Conservation (phyloP, 495 filamentous ascomycete genomes). For the Mytilinidion resinicola region DNA sequence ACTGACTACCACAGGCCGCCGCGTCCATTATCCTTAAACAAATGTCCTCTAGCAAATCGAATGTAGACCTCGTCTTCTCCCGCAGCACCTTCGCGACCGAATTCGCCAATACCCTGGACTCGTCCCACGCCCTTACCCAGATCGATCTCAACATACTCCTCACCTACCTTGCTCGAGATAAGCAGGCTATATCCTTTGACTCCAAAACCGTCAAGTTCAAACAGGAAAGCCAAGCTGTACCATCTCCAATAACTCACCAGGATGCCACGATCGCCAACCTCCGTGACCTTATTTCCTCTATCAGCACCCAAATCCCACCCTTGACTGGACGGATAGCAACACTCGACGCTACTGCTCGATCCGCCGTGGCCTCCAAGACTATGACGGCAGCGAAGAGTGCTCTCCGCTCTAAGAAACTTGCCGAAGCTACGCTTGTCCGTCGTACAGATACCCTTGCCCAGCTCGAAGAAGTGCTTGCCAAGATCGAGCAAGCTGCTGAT, state of each 20-base stretch:
- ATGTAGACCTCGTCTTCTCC: conserved; percentile 18
- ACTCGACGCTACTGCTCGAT: conserved; percentile 52
- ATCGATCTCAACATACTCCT: conserved; percentile 31
- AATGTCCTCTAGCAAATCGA: background rate
- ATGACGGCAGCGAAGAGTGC: conserved; percentile 65
- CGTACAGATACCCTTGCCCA: conserved; percentile 67
- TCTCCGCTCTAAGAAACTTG: conserved; percentile 74
- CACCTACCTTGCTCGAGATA: conserved; percentile 34
- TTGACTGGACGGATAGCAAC: conserved; percentile 44
- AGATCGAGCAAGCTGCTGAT: conserved; percentile 78
- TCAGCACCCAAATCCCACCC: conserved; percentile 36
- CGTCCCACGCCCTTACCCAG: conserved; percentile 7
- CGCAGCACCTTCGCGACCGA: conserved; percentile 12
- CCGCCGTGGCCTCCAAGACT: conserved; percentile 64
- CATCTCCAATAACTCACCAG: conserved; percentile 57
- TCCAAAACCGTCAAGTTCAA: conserved; percentile 61
- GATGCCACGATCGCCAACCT: conserved; percentile 71
- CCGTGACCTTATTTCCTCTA: conserved; percentile 47
- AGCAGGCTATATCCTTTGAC: conserved; percentile 25
- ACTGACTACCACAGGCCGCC: conserved; percentile 19
- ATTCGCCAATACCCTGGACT: conserved; percentile 24
- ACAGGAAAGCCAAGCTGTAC: conserved; percentile 31
- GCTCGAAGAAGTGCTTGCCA: conserved; percentile 70
- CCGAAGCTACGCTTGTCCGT: conserved; percentile 61
- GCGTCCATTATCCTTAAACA: conserved; percentile 27